Conservation (phyloP, 129 eudicot genomes). For the Centella asiatica region DNA sequence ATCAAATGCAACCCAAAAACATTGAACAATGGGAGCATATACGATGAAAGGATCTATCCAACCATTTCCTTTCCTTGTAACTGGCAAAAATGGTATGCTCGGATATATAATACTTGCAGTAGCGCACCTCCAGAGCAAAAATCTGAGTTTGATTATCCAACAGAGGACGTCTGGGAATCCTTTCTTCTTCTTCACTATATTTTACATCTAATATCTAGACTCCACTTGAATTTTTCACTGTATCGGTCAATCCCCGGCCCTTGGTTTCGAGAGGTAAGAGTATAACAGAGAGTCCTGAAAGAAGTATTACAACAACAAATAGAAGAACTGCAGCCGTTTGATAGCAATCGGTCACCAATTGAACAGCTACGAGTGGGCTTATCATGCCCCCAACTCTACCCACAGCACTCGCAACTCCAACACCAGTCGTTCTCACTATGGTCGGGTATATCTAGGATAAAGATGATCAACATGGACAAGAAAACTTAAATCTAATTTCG, state of each 20-base stretch:
- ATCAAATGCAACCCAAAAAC: neutral
- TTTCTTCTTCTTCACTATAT: neutral
- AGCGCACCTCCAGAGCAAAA: neutral
- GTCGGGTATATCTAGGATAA: constrained; percentile 59
- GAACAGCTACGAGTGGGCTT: constrained; percentile 58
- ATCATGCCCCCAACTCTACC: constrained; percentile 66
- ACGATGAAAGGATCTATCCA: neutral
- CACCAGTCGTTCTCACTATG: constrained; percentile 58
- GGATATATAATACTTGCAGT: neutral
- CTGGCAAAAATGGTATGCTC: neutral
- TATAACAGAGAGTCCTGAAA: constrained; percentile 46
- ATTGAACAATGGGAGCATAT: neutral
- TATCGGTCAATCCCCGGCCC: constrained; percentile 41
- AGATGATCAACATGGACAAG: neutral
- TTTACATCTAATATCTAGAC: neutral
- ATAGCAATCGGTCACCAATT: constrained; percentile 45
- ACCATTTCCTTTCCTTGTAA: neutral
- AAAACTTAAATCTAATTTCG: neutral
- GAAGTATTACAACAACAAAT: constrained; percentile 44
- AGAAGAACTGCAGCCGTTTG: constrained; percentile 44
- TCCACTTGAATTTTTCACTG: constrained; percentile 7
- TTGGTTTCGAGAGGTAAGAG: constrained; percentile 59
- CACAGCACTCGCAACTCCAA: constrained; percentile 53
- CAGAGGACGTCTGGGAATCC: neutral
- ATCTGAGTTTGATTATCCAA: neutral